phyloP scores from a whole-genome alignment of 73 alveolate genomes.

The Paramecium primaurelia region DNA sequence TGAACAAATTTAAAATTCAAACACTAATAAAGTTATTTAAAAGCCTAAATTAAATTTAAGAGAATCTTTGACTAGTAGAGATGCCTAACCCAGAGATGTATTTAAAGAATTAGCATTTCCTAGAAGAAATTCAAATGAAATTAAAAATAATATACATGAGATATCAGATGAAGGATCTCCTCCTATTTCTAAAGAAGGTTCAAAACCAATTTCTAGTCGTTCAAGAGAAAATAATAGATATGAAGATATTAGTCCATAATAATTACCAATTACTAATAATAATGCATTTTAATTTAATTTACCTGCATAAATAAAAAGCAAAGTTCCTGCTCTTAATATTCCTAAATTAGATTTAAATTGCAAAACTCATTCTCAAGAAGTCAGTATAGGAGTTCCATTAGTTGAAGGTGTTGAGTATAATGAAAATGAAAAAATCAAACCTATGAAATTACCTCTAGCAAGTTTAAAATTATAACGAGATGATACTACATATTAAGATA shows the following conservation, averaged over 20 bases:
- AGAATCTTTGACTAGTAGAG: slow-evolving; percentile 14
- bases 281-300: not conserved
- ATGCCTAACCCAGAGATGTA: not conserved
- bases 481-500: slow-evolving; percentile 32
- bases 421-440: not conserved
- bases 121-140: not conserved
- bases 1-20: not conserved
- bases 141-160: not conserved
- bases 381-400: slow-evolving; percentile 11
- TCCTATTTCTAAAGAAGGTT: not conserved
- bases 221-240: not conserved
- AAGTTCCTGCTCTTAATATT: not conserved
- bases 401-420: not conserved
- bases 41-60: not conserved
- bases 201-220: not conserved
- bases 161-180: not conserved
- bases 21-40: not conserved
- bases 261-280: not conserved
- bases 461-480: not conserved
- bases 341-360: slow-evolving; percentile 31
- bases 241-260: not conserved
- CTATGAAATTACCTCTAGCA: slow-evolving; percentile 12
- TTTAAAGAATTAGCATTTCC: not conserved
- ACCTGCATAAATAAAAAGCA: not conserved
- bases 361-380: not conserved